Percentiles rank a stretch among this genome's conserved stretches.
Evolutionary conservation across 768 basidiomycete species (phyloP).

Genomic region (Mycena latifolia): DNA sequence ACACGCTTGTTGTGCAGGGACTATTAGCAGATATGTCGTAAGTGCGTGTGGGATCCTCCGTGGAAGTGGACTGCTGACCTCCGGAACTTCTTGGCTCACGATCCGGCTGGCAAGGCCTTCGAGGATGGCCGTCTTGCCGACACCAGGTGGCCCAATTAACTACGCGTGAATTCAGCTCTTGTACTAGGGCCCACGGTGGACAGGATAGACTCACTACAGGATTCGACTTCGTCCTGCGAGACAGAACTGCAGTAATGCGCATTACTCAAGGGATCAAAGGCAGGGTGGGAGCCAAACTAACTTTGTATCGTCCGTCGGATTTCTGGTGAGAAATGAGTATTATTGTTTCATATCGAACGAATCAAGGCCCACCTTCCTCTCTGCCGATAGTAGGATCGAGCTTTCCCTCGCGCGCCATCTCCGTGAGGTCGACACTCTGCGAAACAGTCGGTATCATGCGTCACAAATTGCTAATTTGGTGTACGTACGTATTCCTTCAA

Average conservation of each 20-base stretch:
- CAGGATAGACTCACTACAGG: constrained; percentile 73
- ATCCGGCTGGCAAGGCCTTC: constrained; percentile 92
- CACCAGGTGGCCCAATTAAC: constrained; percentile 90
- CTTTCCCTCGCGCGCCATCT: constrained; percentile 86
- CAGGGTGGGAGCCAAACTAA: constrained; percentile 48
- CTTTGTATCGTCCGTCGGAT: constrained; percentile 94
- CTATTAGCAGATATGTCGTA: constrained; percentile 40
- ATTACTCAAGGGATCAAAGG: not conserved
- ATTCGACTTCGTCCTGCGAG: constrained; percentile 91
- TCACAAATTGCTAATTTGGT: not conserved
- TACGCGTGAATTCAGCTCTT: constrained; percentile 37
- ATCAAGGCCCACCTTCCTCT: constrained; percentile 72
- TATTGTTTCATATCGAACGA: not conserved
- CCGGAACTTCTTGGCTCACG: constrained; percentile 90
- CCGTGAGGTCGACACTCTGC: constrained; percentile 87
- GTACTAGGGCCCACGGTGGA: not conserved
- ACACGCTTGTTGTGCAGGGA: constrained; percentile 91
- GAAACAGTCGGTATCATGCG: not conserved
- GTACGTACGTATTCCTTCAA: constrained; percentile 78
- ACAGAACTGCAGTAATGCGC: constrained; percentile 68
- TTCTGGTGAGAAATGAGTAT: constrained; percentile 55
- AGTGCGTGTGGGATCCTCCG: not conserved
- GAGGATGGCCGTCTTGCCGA: constrained; percentile 93
- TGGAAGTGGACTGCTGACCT: constrained; percentile 60
- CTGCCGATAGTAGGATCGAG: constrained; percentile 92